Conservation (phyloP, 2,329 filamentous ascomycete species). For the Nemania serpens region DNA sequence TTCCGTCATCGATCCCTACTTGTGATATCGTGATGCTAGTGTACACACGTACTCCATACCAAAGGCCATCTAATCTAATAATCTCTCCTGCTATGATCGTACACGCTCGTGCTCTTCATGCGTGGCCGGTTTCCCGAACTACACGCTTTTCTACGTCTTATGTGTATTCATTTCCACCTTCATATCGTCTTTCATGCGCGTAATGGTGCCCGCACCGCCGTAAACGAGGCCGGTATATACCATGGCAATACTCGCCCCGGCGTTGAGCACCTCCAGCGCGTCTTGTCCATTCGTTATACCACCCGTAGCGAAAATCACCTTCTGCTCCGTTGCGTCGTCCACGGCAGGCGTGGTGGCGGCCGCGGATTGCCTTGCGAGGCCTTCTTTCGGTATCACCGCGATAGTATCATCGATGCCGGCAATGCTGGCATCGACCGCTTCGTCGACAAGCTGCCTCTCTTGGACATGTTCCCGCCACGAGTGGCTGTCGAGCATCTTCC, state of each 20-base stretch:
- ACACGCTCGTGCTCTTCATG: constrained; percentile 9
- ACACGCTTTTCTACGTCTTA: constrained; percentile 16
- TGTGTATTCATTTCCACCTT: constrained; percentile 44
- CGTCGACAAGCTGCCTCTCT: constrained; percentile 38
- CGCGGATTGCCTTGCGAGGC: constrained; percentile 33
- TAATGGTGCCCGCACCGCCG: constrained; percentile 66
- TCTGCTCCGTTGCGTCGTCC: constrained; percentile 50
- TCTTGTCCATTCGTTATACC: constrained; percentile 89
- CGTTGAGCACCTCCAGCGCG: constrained; percentile 79
- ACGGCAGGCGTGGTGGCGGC: constrained; percentile 48
- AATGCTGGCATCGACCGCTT: constrained; percentile 42
- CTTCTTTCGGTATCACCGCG: constrained; percentile 37
- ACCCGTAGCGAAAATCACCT: constrained; percentile 91
- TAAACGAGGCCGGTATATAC: constrained; percentile 80
- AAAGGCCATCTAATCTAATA: constrained; percentile 15
- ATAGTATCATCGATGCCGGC: constrained; percentile 44
- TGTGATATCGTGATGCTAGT: constrained; percentile 10
- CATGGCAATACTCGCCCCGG: constrained; percentile 89
- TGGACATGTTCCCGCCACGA: constrained; percentile 42
- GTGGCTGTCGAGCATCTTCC: constrained; percentile 65
- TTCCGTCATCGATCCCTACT: constrained; percentile 22
- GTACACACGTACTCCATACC: constrained; percentile 1
- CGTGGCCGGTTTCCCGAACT: neutral
- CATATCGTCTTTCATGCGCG: constrained; percentile 69
- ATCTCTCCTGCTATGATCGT: constrained; percentile 17